Percentiles rank a stretch among this genome's conserved stretches.
These are phyloP conservation scores for Zygoascus tannicola DNA, from an alignment of 805 yeast genomes.

Conservation along the genomic window DNA sequence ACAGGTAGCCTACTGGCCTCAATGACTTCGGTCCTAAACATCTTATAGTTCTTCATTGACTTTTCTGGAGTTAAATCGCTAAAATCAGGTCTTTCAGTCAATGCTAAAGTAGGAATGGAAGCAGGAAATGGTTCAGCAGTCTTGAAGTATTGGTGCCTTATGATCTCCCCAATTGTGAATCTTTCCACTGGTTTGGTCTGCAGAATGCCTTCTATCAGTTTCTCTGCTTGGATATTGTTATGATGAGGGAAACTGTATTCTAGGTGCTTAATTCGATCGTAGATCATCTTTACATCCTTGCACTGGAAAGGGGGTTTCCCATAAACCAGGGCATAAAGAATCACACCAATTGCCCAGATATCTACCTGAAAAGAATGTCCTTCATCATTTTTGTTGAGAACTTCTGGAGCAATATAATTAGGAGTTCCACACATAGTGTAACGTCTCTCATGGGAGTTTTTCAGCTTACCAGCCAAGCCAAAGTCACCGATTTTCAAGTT, in stretches of 20 bases:
- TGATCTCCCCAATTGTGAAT: slow-evolving; percentile 70
- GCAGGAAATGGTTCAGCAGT: slow-evolving; percentile 58
- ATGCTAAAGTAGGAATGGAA: slow-evolving; percentile 50
- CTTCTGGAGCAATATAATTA: slow-evolving; percentile 97
- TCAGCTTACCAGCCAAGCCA: slow-evolving; percentile 94
- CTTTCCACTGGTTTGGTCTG: slow-evolving; percentile 71
- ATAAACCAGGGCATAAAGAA: slow-evolving; percentile 82
- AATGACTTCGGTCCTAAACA: not conserved
- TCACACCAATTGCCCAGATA: slow-evolving; percentile 95
- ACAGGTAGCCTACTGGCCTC: not conserved
- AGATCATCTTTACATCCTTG: slow-evolving; percentile 83
- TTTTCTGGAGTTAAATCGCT: slow-evolving; percentile 43
- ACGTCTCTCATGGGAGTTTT: slow-evolving; percentile 60
- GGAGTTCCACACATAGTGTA: slow-evolving; percentile 98
- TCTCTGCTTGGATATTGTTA: slow-evolving; percentile 55
- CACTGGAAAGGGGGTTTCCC: slow-evolving; percentile 99
- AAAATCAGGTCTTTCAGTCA: slow-evolving; percentile 54
- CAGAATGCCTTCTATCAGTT: slow-evolving; percentile 61
- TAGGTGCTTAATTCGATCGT: slow-evolving; percentile 78
- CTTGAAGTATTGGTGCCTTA: slow-evolving; percentile 73
- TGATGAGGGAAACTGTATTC: slow-evolving; percentile 74
- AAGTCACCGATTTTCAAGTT: slow-evolving; percentile 94
- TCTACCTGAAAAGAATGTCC: slow-evolving; percentile 96
- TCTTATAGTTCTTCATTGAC: slow-evolving; percentile 11
- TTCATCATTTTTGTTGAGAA: slow-evolving; percentile 70